A percentile compares a stretch with the other conserved stretches of the same genome.
These are phyloP conservation scores for Trichoderma reesei DNA, from an alignment of 495 filamentous ascomycete genomes.

Conservation along the genomic window DNA sequence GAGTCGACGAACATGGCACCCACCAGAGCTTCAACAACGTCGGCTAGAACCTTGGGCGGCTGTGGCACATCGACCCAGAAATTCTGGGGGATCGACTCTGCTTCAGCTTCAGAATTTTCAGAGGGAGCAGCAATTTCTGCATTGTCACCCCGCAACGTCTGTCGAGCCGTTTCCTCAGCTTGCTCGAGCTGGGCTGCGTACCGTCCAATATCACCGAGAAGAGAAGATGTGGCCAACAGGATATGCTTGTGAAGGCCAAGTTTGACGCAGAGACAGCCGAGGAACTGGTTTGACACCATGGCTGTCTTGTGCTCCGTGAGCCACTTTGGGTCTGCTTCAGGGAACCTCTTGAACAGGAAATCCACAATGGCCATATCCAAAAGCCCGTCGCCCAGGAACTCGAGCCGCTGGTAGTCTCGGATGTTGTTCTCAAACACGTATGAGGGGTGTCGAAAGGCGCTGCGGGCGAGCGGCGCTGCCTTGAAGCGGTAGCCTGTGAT, in stretches of 20 bases:
- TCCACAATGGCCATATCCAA: slow-evolving; percentile 83
- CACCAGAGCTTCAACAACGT: slow-evolving; percentile 83
- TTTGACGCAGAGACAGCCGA: slow-evolving; percentile 68
- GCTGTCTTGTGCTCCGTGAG: slow-evolving; percentile 99
- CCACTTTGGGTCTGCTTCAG: slow-evolving; percentile 85
- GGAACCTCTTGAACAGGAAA: slow-evolving; percentile 65
- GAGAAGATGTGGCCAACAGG: slow-evolving; percentile 43
- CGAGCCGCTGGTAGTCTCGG: slow-evolving; percentile 83
- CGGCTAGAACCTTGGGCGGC: slow-evolving; percentile 80
- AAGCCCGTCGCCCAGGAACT: slow-evolving; percentile 87
- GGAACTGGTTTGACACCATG: slow-evolving; percentile 95
- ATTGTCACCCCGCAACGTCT: background rate
- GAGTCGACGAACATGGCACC: slow-evolving; percentile 92
- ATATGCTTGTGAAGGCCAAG: slow-evolving; percentile 71
- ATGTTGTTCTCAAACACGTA: slow-evolving; percentile 61
- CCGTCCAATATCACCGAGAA: slow-evolving; percentile 54
- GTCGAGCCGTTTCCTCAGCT: slow-evolving; percentile 39
- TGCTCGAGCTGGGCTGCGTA: slow-evolving; percentile 61
- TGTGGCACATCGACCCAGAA: slow-evolving; percentile 66
- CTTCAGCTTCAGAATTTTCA: slow-evolving; percentile 20
- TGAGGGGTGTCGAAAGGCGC: slow-evolving; percentile 84
- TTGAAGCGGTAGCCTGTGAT: slow-evolving; percentile 73
- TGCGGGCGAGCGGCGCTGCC: slow-evolving; percentile 65
- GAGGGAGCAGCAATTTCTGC: background rate
- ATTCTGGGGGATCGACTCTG: slow-evolving; percentile 42